Evolutionary conservation across 2,329 filamentous ascomycete species (phyloP).

Genomic region (Sporothrix sp.): DNA sequence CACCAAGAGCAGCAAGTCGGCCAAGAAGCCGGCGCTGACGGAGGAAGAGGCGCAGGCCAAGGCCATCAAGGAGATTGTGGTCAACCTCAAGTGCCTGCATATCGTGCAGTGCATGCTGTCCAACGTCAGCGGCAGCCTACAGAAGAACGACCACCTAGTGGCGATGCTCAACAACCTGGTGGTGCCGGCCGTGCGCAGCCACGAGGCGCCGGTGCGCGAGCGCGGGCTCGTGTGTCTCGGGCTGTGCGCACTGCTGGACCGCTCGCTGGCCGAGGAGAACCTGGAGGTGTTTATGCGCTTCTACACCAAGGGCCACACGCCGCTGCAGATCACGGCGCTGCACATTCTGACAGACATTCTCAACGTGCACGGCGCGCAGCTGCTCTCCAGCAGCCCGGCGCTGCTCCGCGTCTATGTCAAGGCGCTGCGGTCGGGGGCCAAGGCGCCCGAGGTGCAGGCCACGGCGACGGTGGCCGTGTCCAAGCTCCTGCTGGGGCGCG

Average conservation of each 20-base stretch:
- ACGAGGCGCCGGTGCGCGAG: constrained; percentile 87
- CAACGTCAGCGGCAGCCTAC: constrained; percentile 79
- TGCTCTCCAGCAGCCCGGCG: constrained; percentile 56
- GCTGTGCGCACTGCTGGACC: constrained; percentile 82
- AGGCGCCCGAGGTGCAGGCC: constrained; percentile 64
- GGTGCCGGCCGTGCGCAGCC: constrained; percentile 85
- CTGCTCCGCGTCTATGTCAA: constrained; percentile 80
- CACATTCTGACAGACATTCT: constrained; percentile 92
- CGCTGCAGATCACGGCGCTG: constrained; percentile 78
- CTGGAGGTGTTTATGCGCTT: constrained; percentile 90
- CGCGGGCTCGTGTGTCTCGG: constrained; percentile 82
- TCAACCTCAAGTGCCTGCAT: constrained; percentile 97
- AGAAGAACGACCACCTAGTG: constrained; percentile 83
- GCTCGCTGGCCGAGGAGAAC: constrained; percentile 86
- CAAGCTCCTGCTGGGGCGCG: constrained; percentile 73
- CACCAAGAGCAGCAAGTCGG: constrained; percentile 33
- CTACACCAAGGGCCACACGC: constrained; percentile 84
- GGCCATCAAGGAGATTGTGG: constrained; percentile 81
- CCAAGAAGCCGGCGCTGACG: constrained; percentile 32
- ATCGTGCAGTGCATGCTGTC: constrained; percentile 97
- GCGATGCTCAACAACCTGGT: constrained; percentile 98
- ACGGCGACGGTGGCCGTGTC: constrained; percentile 72
- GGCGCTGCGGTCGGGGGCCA: constrained; percentile 61
- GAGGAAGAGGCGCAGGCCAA: constrained; percentile 62
- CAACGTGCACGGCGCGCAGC: constrained; percentile 73